Conservation (phyloP, 192 early-diverging fungal genomes). For the Linnemannia zychae region DNA sequence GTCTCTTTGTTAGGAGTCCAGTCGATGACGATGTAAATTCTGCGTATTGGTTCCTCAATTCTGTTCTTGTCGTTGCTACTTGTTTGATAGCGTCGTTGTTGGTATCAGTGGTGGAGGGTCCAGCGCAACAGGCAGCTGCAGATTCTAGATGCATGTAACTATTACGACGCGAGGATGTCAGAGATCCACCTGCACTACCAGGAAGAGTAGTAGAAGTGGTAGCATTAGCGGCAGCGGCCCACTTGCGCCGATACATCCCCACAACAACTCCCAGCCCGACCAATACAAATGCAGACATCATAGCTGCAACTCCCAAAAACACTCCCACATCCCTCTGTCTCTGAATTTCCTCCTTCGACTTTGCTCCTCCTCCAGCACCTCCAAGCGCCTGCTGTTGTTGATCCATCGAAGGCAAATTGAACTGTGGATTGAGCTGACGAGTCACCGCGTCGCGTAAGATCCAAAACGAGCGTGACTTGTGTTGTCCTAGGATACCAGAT, state of each 20-base stretch:
- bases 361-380: neutral
- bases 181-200: too few relatives aligned
- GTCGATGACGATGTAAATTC: neutral
- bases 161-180: neutral
- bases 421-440: constrained; percentile 16
- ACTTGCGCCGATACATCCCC: constrained; percentile 20
- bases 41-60: neutral
- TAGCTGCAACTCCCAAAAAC: constrained; percentile 31
- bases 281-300: constrained; percentile 35
- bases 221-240: neutral
- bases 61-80: neutral
- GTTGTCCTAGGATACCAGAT: neutral
- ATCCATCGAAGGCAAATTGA: constrained; percentile 24
- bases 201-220: neutral
- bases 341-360: neutral
- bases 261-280: constrained; percentile 21
- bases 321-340: constrained; percentile 28
- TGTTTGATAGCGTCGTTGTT: neutral
- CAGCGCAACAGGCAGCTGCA: neutral
- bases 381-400: neutral
- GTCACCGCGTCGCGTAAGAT: constrained; percentile 40
- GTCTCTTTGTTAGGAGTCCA: neutral
- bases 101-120: too few relatives aligned
- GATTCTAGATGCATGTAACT: neutral
- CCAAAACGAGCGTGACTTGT: constrained; percentile 29